Evolutionary conservation across 2,329 filamentous ascomycete genomes (phyloP), one percentile per base, ranked within the genome.

Genomic region (Pseudopyrenochaeta lycopersici): DNA sequence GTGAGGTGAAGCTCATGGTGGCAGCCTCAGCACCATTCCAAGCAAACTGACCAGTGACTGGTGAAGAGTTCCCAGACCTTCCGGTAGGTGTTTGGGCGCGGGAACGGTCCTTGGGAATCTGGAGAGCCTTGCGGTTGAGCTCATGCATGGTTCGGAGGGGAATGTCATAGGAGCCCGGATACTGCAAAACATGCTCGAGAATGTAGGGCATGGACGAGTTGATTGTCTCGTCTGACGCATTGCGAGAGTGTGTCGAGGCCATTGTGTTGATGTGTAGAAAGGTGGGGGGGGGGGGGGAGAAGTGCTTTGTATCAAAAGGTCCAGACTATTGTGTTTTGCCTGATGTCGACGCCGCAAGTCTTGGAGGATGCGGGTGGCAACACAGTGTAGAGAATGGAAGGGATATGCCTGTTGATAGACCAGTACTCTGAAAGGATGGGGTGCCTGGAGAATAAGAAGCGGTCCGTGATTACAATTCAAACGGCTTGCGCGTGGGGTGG

Each of bases 121-220:
- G 71, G 32, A 77, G 74, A n/a, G 76, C 74, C 15, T 83, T 81
- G 56, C 83, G 86, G 68, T 89, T 89, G 71, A 89, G 79, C 21
- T 83, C 82, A 76, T 88, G 89, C 84, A 89, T 88, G 58, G 85
- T 88, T 52, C 86, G 83, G 23, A 89, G 79, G 17, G 87, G 87
- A 29, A 89, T 85, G 64, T 89, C 87, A 67, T 89, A 88, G 62
- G 80, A 84, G 64, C 80, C 82, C 7, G 85, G 85, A 67, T 88
- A 86, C 52, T 83, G 81, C 47, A 88, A 75, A 52, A 87, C 79
- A 68, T 77, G 74, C 51, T 77, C 75, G 49, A 77, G 68, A 44
- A 76, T 71, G 67, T 75, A 76, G 20, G 73, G 69, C 43, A 67
- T 64, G 20, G 64, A 61, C 15, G 72, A 68, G 40, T 58, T 58